Base-by-base conservation (phyloP, 352 stramenopile genomes). In the Phytopythium chamaehyphon region DNA sequence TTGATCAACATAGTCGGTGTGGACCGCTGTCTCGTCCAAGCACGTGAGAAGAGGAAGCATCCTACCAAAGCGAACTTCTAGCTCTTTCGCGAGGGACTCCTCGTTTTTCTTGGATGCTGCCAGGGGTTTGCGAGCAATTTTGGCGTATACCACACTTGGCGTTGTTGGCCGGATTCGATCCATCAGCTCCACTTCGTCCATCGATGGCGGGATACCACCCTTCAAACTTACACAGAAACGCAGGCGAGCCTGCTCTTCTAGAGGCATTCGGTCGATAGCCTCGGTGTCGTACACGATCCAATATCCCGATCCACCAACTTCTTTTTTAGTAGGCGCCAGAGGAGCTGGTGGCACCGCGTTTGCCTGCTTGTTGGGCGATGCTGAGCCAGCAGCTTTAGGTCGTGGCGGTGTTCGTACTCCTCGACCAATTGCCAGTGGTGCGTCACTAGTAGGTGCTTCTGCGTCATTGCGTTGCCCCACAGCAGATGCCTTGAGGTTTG, bases 1-100 rank as follows among this genome's bases (percentile, higher is more conserved):
- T 19, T 57, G 37, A 21, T 68, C 60, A 2, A 64, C 37, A 21
- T 61, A 68, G 24, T 68, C 60, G 2, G 60, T 64, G 55, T 62
- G 36, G 3, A 68, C 55, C 14, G 51, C 39, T 3, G 60, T 55
- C 3, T 54, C 44, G 28, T 62, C 51, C 9, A 63, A 31, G 45
- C 37, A 62, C 19, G 60, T 50, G 2, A 68, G 36, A 23, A 68
- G 37, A 3, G 60, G 55, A 8, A 59, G 21, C 51, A 68, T 62
- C 16, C 60, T 50, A 4, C 24, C 46, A 22, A 40, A 57, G 0
- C 60, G 54, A 21, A 54, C 42, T 23, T 57, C 40, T 2, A 64
- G 40, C 28, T 61, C 60, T n/a, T n/a, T 38, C 1, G 56, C 51
- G n/a, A n/a, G n/a, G n/a, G n/a, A n/a, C 9, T 40, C 51, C 1